Base-by-base conservation (phyloP, 208 protist genomes). In the Acanthamoeba lenticulata region DNA sequence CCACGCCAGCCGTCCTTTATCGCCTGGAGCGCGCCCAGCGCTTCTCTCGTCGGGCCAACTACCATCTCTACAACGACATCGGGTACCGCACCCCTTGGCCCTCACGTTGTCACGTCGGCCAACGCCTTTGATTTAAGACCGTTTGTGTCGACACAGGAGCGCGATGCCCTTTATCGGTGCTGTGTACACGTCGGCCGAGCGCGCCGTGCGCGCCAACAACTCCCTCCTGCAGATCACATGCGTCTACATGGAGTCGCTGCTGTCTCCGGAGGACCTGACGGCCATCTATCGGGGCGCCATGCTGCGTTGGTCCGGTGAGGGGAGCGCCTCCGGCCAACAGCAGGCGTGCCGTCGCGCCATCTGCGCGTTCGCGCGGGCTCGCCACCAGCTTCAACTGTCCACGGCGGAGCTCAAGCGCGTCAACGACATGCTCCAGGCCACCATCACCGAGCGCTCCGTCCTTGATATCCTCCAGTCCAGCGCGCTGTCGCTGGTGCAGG, bases 381-480 rank as follows among this genome's bases (percentile, higher is more conserved):
- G 86, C 11, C 65, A 92, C 9, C 55, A 52, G 40, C 55, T 92
- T 15, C 55, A 42, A 6, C 55, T 92, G 24, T 55, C 38, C 57
- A 34, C 65, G 24, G 38, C 44, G 17, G 86, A 92, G 36, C 65
- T 92, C 27, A 92, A 92, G 86, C 86, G 65, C 5, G 86, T 57
- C 60, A 92, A 92, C 65, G 86, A 92, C 45, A 27, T 60, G 11
- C 65, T 92, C 40, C 69, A 92, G 65, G 38, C 38, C 27, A 92
- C 40, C 55, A 74, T 92, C 57, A 92, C 55, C 1, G 38, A 92
- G 34, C 55, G 65, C 21, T 92, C 86, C 27, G 86, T 92, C 1
- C 42, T 79, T 27, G 86, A 92, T 32, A 42, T 92, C n/a, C 65
- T 92, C 24, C 86, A 92, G 29, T 92, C 60, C 85, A 74, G 85